Percentiles rank a stretch among this genome's conserved stretches.
phyloP scores from a whole-genome alignment of 805 yeast genomes.

The Candida methanosorbosa region DNA sequence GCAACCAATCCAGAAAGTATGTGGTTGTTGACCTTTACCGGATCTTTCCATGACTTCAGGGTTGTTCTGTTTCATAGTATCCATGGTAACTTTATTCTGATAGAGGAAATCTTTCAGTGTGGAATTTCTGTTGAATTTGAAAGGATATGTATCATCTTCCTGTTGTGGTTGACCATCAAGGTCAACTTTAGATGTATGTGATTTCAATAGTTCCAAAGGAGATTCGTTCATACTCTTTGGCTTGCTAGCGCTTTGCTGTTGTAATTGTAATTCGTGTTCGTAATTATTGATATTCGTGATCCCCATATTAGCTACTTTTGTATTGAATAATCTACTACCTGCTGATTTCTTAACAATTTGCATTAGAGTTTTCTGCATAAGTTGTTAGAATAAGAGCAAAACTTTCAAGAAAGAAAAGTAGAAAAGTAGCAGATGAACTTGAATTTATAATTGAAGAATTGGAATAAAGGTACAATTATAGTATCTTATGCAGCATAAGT shows the following conservation, averaged over 20 bases:
- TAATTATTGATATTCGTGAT: constrained; percentile 16
- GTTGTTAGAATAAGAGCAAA: too few species aligned
- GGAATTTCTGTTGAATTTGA: constrained; percentile 39
- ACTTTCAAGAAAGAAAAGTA: too few species aligned
- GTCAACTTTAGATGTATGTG: background rate
- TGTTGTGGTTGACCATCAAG: too few species aligned
- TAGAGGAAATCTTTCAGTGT: constrained; percentile 38
- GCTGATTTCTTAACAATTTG: too few species aligned
- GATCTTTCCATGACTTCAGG: constrained; percentile 55
- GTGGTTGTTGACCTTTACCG: constrained; percentile 84
- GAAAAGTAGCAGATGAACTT: too few species aligned
- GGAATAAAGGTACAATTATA: too few species aligned
- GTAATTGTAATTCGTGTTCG: constrained; percentile 14
- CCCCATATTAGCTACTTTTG: constrained; percentile 17
- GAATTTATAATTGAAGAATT: too few species aligned
- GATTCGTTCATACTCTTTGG: background rate
- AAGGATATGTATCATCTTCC: constrained; percentile 18
- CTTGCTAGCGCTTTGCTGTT: background rate
- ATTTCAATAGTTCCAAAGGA: background rate
- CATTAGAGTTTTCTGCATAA: too few species aligned
- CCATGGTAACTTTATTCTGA: constrained; percentile 38
- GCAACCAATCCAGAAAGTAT: constrained; percentile 91
- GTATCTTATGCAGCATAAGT: too few species aligned
- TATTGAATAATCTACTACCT: too few species aligned
- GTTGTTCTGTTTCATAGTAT: constrained; percentile 36